A percentile compares a stretch with the other conserved stretches of the same genome.
phyloP scores from a whole-genome alignment of 192 early-diverging fungal genomes.

The Gigaspora rosea region DNA sequence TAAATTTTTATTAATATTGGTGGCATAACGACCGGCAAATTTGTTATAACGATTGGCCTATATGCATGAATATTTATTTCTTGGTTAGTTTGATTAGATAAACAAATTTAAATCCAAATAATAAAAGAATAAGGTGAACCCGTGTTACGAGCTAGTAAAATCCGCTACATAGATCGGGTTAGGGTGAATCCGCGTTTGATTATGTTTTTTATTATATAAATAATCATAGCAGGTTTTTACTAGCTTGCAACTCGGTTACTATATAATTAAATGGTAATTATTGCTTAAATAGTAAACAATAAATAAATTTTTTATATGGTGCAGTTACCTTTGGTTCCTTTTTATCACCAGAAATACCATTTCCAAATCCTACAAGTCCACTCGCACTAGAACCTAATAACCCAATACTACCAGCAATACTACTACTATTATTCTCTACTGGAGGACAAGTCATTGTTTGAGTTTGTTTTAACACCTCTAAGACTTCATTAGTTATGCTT shows the following conservation, averaged over 20 bases:
- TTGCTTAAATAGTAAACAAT: neutral
- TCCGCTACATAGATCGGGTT: too few relatives aligned
- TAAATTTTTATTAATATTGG: constrained; percentile 36
- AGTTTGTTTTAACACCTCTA: constrained; percentile 36
- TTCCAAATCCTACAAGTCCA: constrained; percentile 31
- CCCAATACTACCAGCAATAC: constrained; percentile 26
- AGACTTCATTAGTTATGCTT: constrained; percentile 33
- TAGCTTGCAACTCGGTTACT: too few relatives aligned
- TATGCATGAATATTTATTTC: neutral
- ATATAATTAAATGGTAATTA: too few relatives aligned
- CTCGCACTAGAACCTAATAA: constrained; percentile 17
- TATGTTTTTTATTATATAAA: too few relatives aligned
- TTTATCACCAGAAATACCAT: constrained; percentile 36
- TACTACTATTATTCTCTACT: constrained; percentile 24
- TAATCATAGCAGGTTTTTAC: too few relatives aligned
- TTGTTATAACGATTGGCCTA: constrained; percentile 49
- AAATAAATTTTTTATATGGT: neutral
- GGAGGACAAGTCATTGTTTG: neutral
- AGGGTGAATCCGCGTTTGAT: too few relatives aligned
- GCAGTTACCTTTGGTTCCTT: constrained; percentile 10
- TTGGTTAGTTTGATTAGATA: neutral
- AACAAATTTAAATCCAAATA: neutral
- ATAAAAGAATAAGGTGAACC: neutral
- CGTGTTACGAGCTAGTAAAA: too few relatives aligned
- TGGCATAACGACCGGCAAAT: constrained; percentile 45